Base-by-base conservation (phyloP, 2,329 filamentous ascomycete genomes). In the Fonsecaea monophora region DNA sequence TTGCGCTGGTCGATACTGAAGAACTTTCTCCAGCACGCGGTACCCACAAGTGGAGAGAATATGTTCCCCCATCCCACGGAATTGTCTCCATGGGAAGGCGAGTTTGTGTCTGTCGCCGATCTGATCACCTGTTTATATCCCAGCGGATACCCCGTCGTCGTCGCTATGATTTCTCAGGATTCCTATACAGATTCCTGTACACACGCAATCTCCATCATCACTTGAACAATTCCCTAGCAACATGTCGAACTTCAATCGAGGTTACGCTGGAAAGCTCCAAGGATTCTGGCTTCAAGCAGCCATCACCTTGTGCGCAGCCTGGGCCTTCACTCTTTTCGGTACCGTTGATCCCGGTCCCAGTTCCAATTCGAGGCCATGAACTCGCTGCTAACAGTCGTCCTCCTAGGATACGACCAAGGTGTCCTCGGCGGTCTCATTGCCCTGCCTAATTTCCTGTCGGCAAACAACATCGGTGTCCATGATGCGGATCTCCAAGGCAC, bases 371-470 rank as follows among this genome's bases (percentile, higher is more conserved):
- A 10, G 25, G 9, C 9, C 10, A 38, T 10, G 30, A 9, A 15
- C 38, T 50, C 5, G 34, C 35, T n/a, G 13, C 38, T 62, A 30
- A 66, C 35, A 45, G 18, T 45, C 25, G 35, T 18, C n/a, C 8
- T 30, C n/a, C 32, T 15, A 66, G 64, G 67, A 40, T 69, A 69
- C 45, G 67, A 71, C 30, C 69, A 71, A 62, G 68, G 68, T 21
- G 66, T 70, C 32, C 58, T 70, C 9, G 81, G 83, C 34, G 84
- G 85, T 56, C 83, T 86, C 4, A 79, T 86, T 32, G 82, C 86
- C 15, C 85, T 83, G 0, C 76, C 81, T 10, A 79, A 85, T 69
- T 86, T 85, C 58, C 62, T 70, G 10, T 56, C 59, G 5, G 64
- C 56, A 25, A 69, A 69, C 38, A 57, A 57, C 15, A 69, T 69